phyloP scores from a whole-genome alignment of 2,329 filamentous ascomycete genomes.

The Bretziella fagacearum region DNA sequence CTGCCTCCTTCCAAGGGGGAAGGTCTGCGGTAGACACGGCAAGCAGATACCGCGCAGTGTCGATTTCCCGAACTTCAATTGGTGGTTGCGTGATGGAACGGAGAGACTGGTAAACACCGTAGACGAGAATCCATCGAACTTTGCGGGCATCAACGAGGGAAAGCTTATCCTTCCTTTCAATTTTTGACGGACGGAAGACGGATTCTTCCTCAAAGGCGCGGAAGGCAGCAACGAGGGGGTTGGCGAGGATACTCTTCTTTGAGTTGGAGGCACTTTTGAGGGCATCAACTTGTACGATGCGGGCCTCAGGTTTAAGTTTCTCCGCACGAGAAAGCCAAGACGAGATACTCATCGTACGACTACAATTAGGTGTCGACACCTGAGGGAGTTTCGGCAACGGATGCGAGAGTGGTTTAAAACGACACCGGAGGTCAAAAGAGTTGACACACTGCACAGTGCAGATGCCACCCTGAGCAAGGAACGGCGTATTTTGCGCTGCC shows the following conservation, averaged over 20 bases:
- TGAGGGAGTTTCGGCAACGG: conserved; percentile 51
- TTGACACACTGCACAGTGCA: conserved; percentile 52
- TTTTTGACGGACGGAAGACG: conserved; percentile 18
- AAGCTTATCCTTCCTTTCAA: conserved; percentile 18
- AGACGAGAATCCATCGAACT: conserved; percentile 62
- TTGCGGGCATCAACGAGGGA: conserved; percentile 51
- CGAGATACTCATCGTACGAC: conserved; percentile 21
- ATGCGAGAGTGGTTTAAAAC: conserved; percentile 42
- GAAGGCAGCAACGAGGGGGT: conserved; percentile 49
- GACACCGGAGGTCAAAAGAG: conserved; percentile 46
- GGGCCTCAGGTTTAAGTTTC: conserved; percentile 30
- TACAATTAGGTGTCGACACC: conserved; percentile 11
- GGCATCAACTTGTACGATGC: conserved; percentile 35
- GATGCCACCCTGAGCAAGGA: conserved; percentile 45
- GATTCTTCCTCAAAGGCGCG: conserved; percentile 50
- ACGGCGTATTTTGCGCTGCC: conserved; percentile 31
- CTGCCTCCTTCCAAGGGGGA: conserved; percentile 29
- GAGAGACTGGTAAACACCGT: conserved; percentile 56
- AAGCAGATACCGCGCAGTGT: conserved; percentile 40
- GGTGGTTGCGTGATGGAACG: conserved; percentile 45
- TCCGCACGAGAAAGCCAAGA: conserved; percentile 27
- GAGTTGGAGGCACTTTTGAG: conserved; percentile 33
- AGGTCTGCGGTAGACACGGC: conserved; percentile 27
- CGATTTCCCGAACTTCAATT: conserved; percentile 39
- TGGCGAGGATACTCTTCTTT: conserved; percentile 25